Conservation (phyloP, 352 stramenopile species). For the Globisporangium paddicum region DNA sequence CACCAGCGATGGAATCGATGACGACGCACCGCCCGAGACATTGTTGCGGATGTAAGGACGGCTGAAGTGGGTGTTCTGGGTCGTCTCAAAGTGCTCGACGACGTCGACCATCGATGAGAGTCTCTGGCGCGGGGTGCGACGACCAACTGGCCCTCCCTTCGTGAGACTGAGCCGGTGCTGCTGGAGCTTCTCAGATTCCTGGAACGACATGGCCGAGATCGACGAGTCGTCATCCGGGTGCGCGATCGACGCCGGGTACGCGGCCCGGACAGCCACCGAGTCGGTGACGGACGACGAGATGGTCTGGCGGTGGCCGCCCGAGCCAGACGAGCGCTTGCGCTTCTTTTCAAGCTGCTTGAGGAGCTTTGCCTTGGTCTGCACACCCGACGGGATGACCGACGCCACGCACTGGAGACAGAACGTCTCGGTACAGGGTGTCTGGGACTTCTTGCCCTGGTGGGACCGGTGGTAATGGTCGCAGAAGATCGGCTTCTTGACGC, state of each 20-base stretch:
- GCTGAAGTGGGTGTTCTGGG: constrained; percentile 15
- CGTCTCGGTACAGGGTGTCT: constrained; percentile 56
- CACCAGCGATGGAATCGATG: constrained; percentile 35
- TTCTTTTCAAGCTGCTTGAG: constrained; percentile 65
- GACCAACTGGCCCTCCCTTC: background rate
- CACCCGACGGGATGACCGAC: constrained; percentile 53
- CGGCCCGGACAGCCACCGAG: constrained; percentile 19
- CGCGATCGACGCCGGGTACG: constrained; percentile 49
- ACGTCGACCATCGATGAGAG: constrained; percentile 48
- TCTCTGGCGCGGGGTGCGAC: constrained; percentile 2
- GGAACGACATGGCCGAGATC: constrained; percentile 64
- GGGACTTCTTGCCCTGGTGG: constrained; percentile 17
- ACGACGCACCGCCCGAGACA: constrained; percentile 34
- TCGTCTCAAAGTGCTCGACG: constrained; percentile 53
- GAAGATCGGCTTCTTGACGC: constrained; percentile 69
- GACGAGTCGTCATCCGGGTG: constrained; percentile 38
- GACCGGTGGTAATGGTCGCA: constrained; percentile 56
- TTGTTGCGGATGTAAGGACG: constrained; percentile 8
- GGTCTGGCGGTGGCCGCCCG: constrained; percentile 25
- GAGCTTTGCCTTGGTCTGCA: constrained; percentile 62
- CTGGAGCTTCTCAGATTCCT: constrained; percentile 67
- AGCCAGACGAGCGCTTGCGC: constrained; percentile 28
- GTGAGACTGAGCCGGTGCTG: constrained; percentile 55
- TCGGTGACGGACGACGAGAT: constrained; percentile 22
- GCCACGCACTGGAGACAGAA: constrained; percentile 75